Base-by-base conservation (phyloP, 2,329 filamentous ascomycete genomes). In the Cladophialophora immunda region DNA sequence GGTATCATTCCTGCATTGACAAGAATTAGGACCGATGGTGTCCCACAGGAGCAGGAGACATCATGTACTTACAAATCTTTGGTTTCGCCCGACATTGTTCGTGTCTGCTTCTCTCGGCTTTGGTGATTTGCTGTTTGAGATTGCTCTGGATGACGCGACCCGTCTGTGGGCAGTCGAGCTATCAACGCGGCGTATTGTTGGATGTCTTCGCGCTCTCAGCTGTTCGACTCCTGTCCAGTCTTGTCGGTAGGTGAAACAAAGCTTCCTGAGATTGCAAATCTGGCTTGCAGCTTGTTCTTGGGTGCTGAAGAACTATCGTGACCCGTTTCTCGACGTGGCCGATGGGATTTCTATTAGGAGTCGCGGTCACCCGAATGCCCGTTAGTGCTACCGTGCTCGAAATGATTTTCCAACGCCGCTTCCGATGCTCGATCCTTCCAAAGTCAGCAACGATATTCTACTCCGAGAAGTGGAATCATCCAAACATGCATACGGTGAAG, bases 51-150 rank as follows among this genome's bases (percentile, higher is more conserved):
- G 19, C 11, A 50, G 19, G 15, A 50, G 45, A 25, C 9, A 38
- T 22, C 8, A 38, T 8, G 45, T 17, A 61, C 41, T 53, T 27
- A 61, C 58, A 29, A 19, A 22, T 61, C n/a, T 25, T 30, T 22
- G 58, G 47, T 53, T 34, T 61, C 45, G 30, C 41, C 25, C 32
- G 45, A 47, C 58, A 61, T 59, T 15, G 38, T 50, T 32, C 17
- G 15, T 17, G n/a, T n/a, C 38, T 59, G n/a, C 15, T 45, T 27
- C 27, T 27, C 34, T 50, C 27, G 22, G 19, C 19, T 4, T 50
- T 15, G 45, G 11, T 25, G 45, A 25, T 25, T 50, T 13, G 8
- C 13, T 11, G 19, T 3, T 25, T 1, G 3, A 11, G 17, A 50
- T 27, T 50, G 19, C 22, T 25, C 45, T 25, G 19, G 22, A 25